Conservation (phyloP, 2,329 filamentous ascomycete genomes). For the Chaetomium strumarium region DNA sequence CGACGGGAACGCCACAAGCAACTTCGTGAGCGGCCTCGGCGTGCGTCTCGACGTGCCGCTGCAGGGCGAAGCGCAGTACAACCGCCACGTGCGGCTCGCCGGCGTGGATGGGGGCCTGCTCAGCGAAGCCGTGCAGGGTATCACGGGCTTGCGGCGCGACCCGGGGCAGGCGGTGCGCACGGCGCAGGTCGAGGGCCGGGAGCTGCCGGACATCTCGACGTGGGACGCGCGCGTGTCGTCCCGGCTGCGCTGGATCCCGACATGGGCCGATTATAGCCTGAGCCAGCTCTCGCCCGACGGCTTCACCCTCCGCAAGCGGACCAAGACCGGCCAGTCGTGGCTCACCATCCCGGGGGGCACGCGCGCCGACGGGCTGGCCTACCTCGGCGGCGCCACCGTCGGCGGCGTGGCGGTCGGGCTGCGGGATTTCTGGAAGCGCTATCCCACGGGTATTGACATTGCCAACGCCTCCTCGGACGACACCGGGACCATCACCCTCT, state of each 20-base stretch:
- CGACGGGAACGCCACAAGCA: constrained; percentile 42
- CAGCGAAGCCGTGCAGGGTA: constrained; percentile 52
- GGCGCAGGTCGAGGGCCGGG: constrained; percentile 45
- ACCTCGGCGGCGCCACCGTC: constrained; percentile 49
- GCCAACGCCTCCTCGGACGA: constrained; percentile 44
- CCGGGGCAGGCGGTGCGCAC: constrained; percentile 43
- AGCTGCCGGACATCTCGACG: constrained; percentile 37
- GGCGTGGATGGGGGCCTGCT: constrained; percentile 51
- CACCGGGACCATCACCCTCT: constrained; percentile 48
- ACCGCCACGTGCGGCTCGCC: constrained; percentile 53
- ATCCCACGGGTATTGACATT: constrained; percentile 53
- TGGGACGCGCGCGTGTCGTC: constrained; percentile 43
- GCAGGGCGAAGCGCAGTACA: constrained; percentile 45
- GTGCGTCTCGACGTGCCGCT: constrained; percentile 52
- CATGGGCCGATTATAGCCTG: constrained; percentile 53
- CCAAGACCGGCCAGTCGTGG: constrained; percentile 51
- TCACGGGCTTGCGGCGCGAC: constrained; percentile 53
- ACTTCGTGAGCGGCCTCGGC: constrained; percentile 50
- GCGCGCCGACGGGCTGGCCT: constrained; percentile 50
- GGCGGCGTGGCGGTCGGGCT: constrained; percentile 56
- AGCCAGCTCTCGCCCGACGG: constrained; percentile 54
- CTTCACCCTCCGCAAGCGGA: constrained; percentile 55
- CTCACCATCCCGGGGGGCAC: constrained; percentile 52
- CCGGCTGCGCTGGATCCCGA: constrained; percentile 49
- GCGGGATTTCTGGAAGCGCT: constrained; percentile 58